Percentiles rank a stretch among this genome's conserved stretches.
These are phyloP conservation scores for Olyra latifolia DNA, from an alignment of 176 grass and related monocot genomes.

Conservation along the genomic window DNA sequence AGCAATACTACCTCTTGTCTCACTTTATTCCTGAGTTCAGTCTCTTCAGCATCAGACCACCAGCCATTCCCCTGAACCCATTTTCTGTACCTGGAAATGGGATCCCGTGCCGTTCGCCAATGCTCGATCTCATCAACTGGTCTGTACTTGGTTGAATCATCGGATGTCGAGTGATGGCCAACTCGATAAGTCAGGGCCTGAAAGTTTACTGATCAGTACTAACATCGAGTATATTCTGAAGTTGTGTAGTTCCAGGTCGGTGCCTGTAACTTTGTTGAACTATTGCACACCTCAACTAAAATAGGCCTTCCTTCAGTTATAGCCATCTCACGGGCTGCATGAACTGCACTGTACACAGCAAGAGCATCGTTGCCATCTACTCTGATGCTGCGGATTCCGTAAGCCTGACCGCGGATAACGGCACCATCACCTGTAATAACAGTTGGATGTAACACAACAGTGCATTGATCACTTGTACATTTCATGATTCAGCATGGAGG, in stretches of 20 bases:
- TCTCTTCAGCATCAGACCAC: constrained; percentile 84
- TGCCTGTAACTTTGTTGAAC: background rate
- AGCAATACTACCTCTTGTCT: constrained; percentile 67
- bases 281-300: constrained; percentile 74
- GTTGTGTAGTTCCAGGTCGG: background rate
- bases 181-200: constrained; percentile 95
- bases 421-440: constrained; percentile 74
- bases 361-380: constrained; percentile 92
- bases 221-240: background rate
- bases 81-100: constrained; percentile 89
- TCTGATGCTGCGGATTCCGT: constrained; percentile 85
- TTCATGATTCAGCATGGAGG: constrained; percentile 1
- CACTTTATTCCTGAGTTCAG: constrained; percentile 66
- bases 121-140: constrained; percentile 87
- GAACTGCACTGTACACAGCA: constrained; percentile 88
- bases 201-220: constrained; percentile 23
- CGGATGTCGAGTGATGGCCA: constrained; percentile 96
- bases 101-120: constrained; percentile 81
- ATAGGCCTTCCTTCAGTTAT: constrained; percentile 78
- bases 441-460: constrained; percentile 23
- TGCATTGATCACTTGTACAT: background rate
- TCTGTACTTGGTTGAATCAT: constrained; percentile 98
- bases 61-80: constrained; percentile 91
- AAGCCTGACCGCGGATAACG: constrained; percentile 83
- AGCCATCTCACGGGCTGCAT: constrained; percentile 85